Evolutionary conservation across 1,284 basidiomycete species (phyloP), one percentile per base, ranked within the genome.

Genomic region (Abortiporus biennis): DNA sequence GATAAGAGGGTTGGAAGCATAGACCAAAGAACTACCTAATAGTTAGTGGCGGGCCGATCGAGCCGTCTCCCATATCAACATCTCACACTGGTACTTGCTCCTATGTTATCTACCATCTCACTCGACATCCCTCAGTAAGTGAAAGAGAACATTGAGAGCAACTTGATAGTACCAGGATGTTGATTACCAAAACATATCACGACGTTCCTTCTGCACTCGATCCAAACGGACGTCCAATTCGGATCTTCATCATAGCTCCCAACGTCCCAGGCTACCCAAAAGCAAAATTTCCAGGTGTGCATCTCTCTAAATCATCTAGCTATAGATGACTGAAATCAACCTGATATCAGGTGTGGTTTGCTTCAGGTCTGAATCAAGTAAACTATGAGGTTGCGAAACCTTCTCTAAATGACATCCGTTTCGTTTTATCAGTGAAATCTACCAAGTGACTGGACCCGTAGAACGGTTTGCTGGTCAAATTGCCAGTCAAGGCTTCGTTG

Each of bases 391-490:
- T 25, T 3, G 29, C 17, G 6, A 31, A 27, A 16, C 16, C 5
- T 29, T 38, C 24, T 13, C 33, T 38, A 12, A 23, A 36, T 16
- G 33, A 6, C 19, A 15, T 20, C 16, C 25, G 16, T 30, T 5
- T 5, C 17, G 17, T 24, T 34, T 19, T 20, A 27, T 24, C 42
- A 88, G 86, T 57, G 86, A 90, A 60, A 90, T 90, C 44, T 90
- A 90, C 58, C 86, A 90, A 62, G 86, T 90, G 1, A 90, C 89
- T 20, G 86, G 87, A 0, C 87, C 88, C 29, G 88, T 92, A 11
- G 85, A 91, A 57, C 76, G 91, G 33, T 94, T 94, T 60, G 92
- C 91, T 0, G 80, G 88, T 17, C 87, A 92, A 65, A 94, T 96
- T 53, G 92, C 92, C 1, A 88, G 87, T 45, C 90, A 94, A 44